Evolutionary conservation across 1,284 basidiomycete species (phyloP), one percentile per base, ranked within the genome.

Genomic region (Kwoniella shivajii): DNA sequence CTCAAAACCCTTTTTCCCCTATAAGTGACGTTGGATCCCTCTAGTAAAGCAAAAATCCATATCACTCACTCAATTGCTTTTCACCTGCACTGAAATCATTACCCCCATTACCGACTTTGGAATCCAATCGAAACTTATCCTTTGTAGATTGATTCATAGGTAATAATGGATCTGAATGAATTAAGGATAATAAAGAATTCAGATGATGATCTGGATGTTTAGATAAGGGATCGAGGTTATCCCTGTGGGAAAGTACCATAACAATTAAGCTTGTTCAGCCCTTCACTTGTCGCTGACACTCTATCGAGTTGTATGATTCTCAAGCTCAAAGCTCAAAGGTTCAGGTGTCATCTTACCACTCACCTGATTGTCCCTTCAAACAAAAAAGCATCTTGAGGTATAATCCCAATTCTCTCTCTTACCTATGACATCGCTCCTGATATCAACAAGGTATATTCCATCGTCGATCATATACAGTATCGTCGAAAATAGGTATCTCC

Each of bases 81-180:
- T 69, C 67, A 24, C 88, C 88, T 4, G 84, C 85, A 59, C 85
- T 86, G 44, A 62, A 68, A 50, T 68, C 65, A 33, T 54, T 53
- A 3, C 74, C 74, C 16, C 67, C 71, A 47, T 71, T 65, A 9
- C 54, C 58, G n/a, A 76, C 69, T 13, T 50, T n/a, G 5, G 65
- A 59, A 69, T 88, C 84, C 20, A 90, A 75, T 59, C 84, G 84
- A 75, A 87, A 88, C 65, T 88, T 87, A 4, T 82, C 55, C 14
- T 36, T 51, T 3, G 58, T 36, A 13, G 39, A 33, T 1, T 84
- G 75, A 3, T 50, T 46, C 13, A 34, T 22, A 16, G 59, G 57
- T 38, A 57, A 39, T 30, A 52, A 47, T 34, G 50, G 49, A 24
- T 66, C 60, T 1, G 39, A 48, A 26, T 84, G 84, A 9, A 81